These are phyloP conservation scores for Candida oleophila DNA, from an alignment of 805 yeast genomes.

Conservation along the genomic window DNA sequence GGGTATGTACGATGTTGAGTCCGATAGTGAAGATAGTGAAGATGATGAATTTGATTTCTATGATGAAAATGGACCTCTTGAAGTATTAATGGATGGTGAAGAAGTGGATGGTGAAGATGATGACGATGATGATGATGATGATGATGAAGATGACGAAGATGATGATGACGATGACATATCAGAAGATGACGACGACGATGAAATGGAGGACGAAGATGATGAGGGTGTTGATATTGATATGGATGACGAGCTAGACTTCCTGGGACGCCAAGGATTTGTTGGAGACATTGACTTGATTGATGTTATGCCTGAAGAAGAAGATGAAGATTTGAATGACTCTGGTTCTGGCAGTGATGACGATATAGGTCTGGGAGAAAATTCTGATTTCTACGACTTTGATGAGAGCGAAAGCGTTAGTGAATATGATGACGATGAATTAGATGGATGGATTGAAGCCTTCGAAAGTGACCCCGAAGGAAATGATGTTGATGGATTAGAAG, in stretches of 20 bases:
- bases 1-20: conserved; percentile 90
- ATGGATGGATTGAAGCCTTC: conserved; percentile 41
- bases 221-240: conserved; percentile 14
- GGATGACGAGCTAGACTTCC: conserved; percentile 11
- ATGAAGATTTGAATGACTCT: conserved; percentile 26
- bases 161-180: conserved; percentile 10
- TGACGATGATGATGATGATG: conserved; percentile 21
- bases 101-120: conserved; percentile 26
- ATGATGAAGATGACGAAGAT: conserved; percentile 18
- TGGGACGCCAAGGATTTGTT: conserved; percentile 10
- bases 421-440: conserved; percentile 37
- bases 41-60: conserved; percentile 28
- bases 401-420: conserved; percentile 29
- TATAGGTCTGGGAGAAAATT: conserved; percentile 14
- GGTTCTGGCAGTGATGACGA: conserved; percentile 25
- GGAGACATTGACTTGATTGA: conserved; percentile 4
- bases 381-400: conserved; percentile 18
- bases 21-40: conserved; percentile 59
- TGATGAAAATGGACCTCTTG: conserved; percentile 32
- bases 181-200: conserved; percentile 14
- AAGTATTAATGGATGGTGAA: conserved; percentile 39
- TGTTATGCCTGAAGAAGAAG: conserved; percentile 12
- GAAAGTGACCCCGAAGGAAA: conserved; percentile 18
- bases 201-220: conserved; percentile 6
- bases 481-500: conserved; percentile 16